A percentile compares a stretch with the other conserved stretches of the same genome.
phyloP scores from a whole-genome alignment of 2,329 filamentous ascomycete genomes.

The Calonectria pauciramosa region DNA sequence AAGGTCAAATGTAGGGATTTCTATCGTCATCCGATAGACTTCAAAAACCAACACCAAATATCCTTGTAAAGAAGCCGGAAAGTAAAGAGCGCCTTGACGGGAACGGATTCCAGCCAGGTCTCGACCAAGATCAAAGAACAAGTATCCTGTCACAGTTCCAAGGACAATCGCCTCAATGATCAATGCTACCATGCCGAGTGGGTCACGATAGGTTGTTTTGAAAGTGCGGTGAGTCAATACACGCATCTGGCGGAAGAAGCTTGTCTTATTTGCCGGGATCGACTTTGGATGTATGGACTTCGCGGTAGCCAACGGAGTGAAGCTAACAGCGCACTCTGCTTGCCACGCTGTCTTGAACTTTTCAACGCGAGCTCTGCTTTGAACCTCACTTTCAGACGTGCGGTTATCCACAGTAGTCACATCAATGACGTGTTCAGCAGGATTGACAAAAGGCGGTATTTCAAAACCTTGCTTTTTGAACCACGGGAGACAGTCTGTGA shows the following conservation, averaged over 20 bases:
- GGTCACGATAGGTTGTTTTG: conserved; percentile 78
- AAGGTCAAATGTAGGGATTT: conserved; percentile 82
- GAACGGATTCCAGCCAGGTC: conserved; percentile 79
- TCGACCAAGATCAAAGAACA: conserved; percentile 75
- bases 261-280: background rate
- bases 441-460: conserved; percentile 79
- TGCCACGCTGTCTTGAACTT: conserved; percentile 63
- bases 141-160: conserved; percentile 72
- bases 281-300: background rate
- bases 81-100: conserved; percentile 80
- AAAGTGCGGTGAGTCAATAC: conserved; percentile 78
- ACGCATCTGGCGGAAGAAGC: conserved; percentile 62
- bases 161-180: background rate
- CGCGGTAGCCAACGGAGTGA: background rate
- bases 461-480: conserved; percentile 71
- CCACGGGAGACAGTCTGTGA: conserved; percentile 70
- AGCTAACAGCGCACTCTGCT: background rate
- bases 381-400: conserved; percentile 71
- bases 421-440: conserved; percentile 81
- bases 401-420: conserved; percentile 79
- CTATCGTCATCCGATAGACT: conserved; percentile 78
- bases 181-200: conserved; percentile 73
- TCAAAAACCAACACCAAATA: conserved; percentile 83
- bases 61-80: conserved; percentile 76
- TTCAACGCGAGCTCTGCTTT: conserved; percentile 70